Base-by-base conservation (phyloP, 768 basidiomycete species). In the Mycena albidolilacea region DNA sequence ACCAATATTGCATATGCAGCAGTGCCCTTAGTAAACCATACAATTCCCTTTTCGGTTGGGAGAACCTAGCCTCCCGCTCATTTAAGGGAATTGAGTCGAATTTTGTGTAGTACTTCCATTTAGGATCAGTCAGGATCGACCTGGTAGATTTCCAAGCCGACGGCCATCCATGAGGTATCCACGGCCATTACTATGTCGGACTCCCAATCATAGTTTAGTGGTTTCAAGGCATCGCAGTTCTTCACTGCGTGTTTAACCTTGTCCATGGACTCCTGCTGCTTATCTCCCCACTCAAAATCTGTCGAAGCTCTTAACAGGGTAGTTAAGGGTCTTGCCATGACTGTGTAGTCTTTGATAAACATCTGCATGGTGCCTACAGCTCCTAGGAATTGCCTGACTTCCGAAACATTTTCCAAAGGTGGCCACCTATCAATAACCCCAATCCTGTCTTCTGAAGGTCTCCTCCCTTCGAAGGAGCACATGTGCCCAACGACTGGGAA, bases 81-180 rank as follows among this genome's bases (percentile, higher is more conserved):
- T 84, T 85, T n/a, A 86, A 76, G 0, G 81, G 73, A 0, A 88
- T 83, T 0, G 84, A 87, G 0, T 82, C 78, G 57, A 87, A 89
- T 0, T 77, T 72, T 0, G 79, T 77, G 35, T 78, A 84, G 14
- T 78, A 77, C 0, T 75, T 71, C 14, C 73, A 70, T 1, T 77
- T 76, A 0, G 75, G 77, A 30, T 81, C 76, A 41, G 0, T 74
- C 38, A 0, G 64, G 41, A 23, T 81, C 79, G 11, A 67, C 37
- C 70, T 87, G 86, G n/a, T 77, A 84, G 0, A 87, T 76, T 38
- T 84, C 79, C 39, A 78, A 86, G 0, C 86, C 84, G 0, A 86
- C 79, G 0, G 81, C 84, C 8, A 82, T 81, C 37, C 74, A 75
- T 0, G 75, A 79, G 0, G 80, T 79, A 68, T 84, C 81, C 0